phyloP scores from a whole-genome alignment of 371 early-diverging fungal species.

The Mortierella sp. region DNA sequence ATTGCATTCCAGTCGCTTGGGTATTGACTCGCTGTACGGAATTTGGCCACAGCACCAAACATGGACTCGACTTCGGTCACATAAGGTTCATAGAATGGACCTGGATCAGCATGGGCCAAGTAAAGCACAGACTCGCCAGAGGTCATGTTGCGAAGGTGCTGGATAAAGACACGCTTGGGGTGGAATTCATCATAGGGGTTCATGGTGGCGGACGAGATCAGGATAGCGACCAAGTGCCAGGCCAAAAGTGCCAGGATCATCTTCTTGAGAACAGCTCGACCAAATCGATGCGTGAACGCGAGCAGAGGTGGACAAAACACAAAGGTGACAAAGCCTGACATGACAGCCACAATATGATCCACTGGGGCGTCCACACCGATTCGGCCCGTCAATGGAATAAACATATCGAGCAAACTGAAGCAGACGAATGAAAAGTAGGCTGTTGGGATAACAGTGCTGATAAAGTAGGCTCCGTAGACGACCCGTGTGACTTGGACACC shows the following conservation, averaged over 20 bases:
- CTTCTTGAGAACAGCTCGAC: conserved; percentile 53
- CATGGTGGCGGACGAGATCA: conserved; percentile 54
- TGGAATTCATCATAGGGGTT: conserved; percentile 73
- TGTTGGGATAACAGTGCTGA: conserved; percentile 55
- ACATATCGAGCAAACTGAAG: conserved; percentile 67
- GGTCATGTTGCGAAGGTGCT: conserved; percentile 72
- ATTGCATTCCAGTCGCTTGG: conserved; percentile 72
- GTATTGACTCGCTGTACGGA: conserved; percentile 47
- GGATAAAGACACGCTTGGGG: conserved; percentile 73
- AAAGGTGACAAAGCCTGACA: conserved; percentile 67
- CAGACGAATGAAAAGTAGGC: conserved; percentile 60
- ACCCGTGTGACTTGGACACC: conserved; percentile 18
- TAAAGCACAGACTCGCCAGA: conserved; percentile 67
- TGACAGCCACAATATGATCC: conserved; percentile 71
- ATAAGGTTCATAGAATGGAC: conserved; percentile 62
- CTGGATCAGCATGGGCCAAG: conserved; percentile 73
- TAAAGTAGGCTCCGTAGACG: conserved; percentile 56
- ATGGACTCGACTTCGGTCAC: conserved; percentile 56
- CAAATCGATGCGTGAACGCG: conserved; percentile 70
- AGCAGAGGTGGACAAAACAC: conserved; percentile 61
- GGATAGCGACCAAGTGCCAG: conserved; percentile 55
- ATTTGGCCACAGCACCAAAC: conserved; percentile 53
- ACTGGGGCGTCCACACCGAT: conserved; percentile 77
- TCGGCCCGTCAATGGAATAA: conserved; percentile 81
- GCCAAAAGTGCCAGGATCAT: conserved; percentile 52